phyloP scores from a whole-genome alignment of 352 stramenopile species.

The Albugo laibachii region DNA sequence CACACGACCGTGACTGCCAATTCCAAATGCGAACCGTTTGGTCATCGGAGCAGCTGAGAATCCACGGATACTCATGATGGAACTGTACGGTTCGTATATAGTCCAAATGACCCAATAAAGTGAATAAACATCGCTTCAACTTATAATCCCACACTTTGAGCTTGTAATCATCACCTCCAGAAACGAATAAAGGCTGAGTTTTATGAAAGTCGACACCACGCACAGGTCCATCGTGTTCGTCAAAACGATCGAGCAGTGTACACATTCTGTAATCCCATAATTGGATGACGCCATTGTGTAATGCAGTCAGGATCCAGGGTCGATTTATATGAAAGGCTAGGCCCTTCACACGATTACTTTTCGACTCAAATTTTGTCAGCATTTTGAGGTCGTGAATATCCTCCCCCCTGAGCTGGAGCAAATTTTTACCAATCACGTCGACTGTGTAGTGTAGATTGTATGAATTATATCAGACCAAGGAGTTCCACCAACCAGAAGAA shows the following conservation, averaged over 20 bases:
- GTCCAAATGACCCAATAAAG: conserved; percentile 96
- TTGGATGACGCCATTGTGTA: conserved; percentile 97
- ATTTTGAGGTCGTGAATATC: conserved; percentile 28
- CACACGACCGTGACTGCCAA: conserved; percentile 96
- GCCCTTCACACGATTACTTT: conserved; percentile 99
- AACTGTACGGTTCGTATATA: conserved; percentile 99
- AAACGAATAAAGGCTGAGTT: conserved; percentile 95
- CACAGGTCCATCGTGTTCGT: conserved; percentile 98
- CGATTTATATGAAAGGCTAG: conserved; percentile 96
- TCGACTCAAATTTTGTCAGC: conserved; percentile 99
- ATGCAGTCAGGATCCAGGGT: conserved; percentile 97
- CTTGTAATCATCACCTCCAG: conserved; percentile 99
- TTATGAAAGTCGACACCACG: conserved; percentile 98
- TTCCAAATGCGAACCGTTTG: conserved; percentile 99
- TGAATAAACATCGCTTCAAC: conserved; percentile 96
- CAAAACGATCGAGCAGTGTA: conserved; percentile 97
- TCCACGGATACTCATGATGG: conserved; percentile 98
- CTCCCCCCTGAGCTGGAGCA: no score
- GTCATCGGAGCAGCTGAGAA: conserved; percentile 94
- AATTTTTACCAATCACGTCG: no score
- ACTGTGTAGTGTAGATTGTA: no score
- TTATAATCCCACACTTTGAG: conserved; percentile 99
- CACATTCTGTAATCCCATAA: conserved; percentile 99
- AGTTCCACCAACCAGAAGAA: no score
- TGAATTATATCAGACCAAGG: no score